Conservation (phyloP, 495 filamentous ascomycete species). For the Tetracladium setigerum region DNA sequence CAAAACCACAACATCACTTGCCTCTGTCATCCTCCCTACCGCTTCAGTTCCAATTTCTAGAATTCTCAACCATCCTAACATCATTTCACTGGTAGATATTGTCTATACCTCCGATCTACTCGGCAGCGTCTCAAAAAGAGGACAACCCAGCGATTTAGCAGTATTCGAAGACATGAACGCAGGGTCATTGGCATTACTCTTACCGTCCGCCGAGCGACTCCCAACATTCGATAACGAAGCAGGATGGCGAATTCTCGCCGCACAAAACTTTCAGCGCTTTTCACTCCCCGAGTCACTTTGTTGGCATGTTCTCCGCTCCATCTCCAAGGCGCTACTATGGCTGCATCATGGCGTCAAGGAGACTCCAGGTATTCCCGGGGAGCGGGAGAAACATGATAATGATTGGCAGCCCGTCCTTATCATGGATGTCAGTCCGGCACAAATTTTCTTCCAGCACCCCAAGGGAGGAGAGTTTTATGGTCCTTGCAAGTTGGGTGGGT, state of each 20-base stretch:
- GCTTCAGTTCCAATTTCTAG: slow-evolving; percentile 7
- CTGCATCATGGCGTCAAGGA: slow-evolving; percentile 20
- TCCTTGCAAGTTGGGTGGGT: slow-evolving; percentile 39
- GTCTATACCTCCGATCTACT: neutral
- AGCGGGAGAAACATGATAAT: slow-evolving; percentile 14
- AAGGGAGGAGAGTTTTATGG: slow-evolving; percentile 39
- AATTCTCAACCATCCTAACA: slow-evolving; percentile 21
- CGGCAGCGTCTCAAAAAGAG: neutral
- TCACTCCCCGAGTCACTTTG: slow-evolving; percentile 17
- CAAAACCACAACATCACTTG: slow-evolving; percentile 7
- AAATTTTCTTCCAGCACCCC: slow-evolving; percentile 37
- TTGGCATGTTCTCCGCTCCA: slow-evolving; percentile 19
- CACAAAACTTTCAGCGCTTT: slow-evolving; percentile 14
- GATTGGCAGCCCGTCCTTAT: slow-evolving; percentile 42
- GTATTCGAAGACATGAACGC: slow-evolving; percentile 22
- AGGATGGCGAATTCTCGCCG: slow-evolving; percentile 8
- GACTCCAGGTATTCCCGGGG: slow-evolving; percentile 12
- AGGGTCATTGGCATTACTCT: slow-evolving; percentile 12
- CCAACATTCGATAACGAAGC: slow-evolving; percentile 5
- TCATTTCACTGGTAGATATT: slow-evolving; percentile 20
- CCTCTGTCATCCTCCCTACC: slow-evolving; percentile 11
- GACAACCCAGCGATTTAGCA: slow-evolving; percentile 8
- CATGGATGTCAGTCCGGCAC: slow-evolving; percentile 29
- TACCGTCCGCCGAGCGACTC: slow-evolving; percentile 2
- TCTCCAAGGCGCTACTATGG: slow-evolving; percentile 16